Conservation (phyloP, 129 eudicot species). For the Escallonia rubra region DNA sequence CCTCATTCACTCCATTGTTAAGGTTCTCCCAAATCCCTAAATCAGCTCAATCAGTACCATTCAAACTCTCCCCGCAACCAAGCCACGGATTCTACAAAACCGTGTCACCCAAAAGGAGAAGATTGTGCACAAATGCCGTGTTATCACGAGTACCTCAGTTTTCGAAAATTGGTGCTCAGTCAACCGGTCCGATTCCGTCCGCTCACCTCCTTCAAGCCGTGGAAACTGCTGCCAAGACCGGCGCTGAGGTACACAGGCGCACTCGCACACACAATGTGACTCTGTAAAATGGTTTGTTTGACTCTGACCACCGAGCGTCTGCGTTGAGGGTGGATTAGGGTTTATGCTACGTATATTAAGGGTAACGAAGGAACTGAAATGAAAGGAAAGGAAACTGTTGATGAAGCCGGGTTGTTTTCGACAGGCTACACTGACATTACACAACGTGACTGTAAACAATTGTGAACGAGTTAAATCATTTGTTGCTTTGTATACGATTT, state of each 20-base stretch:
- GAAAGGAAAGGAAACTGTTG: no score
- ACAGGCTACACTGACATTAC: no score
- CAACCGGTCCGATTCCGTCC: conserved; percentile 62
- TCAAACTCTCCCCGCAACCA: background rate
- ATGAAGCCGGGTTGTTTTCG: no score
- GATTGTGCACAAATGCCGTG: conserved; percentile 27
- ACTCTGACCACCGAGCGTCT: no score
- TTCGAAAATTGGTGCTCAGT: conserved; percentile 51
- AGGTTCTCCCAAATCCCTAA: conserved; percentile 5
- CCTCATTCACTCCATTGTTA: background rate
- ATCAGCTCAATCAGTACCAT: conserved; percentile 2
- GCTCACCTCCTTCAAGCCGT: conserved; percentile 60
- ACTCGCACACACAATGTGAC: no score
- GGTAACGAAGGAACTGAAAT: no score
- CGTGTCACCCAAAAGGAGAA: background rate
- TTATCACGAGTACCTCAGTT: conserved; percentile 36
- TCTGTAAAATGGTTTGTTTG: no score
- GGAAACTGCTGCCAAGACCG: conserved; percentile 81
- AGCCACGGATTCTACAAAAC: background rate
- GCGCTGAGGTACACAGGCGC: conserved; percentile 52
- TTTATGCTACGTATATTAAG: no score
- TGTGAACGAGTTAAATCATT: no score
- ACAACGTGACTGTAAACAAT: no score
- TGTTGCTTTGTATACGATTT: no score
- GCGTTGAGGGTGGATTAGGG: no score